Base-by-base conservation (phyloP, 106 monocot species). In the Acorus gramineus region DNA sequence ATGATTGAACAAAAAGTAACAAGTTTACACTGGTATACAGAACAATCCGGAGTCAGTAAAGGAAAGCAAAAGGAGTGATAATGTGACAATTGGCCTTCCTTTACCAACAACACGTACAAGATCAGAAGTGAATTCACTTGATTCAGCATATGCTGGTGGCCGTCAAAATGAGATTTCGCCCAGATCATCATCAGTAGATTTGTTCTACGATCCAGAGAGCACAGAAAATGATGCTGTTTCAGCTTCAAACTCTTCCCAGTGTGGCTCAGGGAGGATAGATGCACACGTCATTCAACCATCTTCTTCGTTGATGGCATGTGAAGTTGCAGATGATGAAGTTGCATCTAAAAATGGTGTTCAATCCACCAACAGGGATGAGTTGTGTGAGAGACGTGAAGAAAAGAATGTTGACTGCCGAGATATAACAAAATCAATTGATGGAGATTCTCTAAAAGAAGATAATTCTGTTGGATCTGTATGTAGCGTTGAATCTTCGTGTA, bases 11-110 rank as follows among this genome's bases (percentile, higher is more conserved):
- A 28, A 28, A 28, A 28, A 28, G 28, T 28, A 28, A 28, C 28
- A 28, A 28, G 28, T 14, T 67, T 56, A 67, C 44, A 67, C 13
- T 5, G 59, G 59, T 65, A 57, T 56, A 44, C 78, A 85, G 85
- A 77, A 69, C 71, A 64, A 5, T 47, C 7, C 55, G 7, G 59
- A 66, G 47, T 44, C 44, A 48, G 61, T 13, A 2, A 63, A 71
- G 44, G 67, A 72, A 54, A 66, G 11, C 3, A 61, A 12, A 28
- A 62, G 3, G 57, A 57, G 48, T 56, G 60, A n/a, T 8, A 50
- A 51, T 14, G 46, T 7, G 45, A 53, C 50, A 67, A 14, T 46
- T 8, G 50, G 58, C 8, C 69, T 69, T 42, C 47, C 60, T 66
- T 6, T 10, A 4, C 42, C 63, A 46, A 55, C 44, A 67, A 48